A percentile compares a stretch with the other conserved stretches of the same genome.
phyloP scores from a whole-genome alignment of 1,284 basidiomycete species.

The Sporisorium sorghi region DNA sequence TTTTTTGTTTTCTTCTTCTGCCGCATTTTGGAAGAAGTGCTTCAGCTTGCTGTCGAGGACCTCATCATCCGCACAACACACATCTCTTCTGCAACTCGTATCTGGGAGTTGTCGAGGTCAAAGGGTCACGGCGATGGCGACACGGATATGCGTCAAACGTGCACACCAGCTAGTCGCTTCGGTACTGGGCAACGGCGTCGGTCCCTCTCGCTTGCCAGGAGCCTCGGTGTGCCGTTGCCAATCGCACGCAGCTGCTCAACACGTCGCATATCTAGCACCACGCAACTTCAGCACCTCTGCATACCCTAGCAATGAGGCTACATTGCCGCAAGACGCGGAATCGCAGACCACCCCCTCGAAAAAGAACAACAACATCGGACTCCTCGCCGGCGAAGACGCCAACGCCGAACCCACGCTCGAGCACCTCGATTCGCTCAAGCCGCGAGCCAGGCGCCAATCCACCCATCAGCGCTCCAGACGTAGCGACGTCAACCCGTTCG shows the following conservation, averaged over 20 bases:
- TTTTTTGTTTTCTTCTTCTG: too few species aligned
- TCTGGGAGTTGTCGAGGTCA: too few species aligned
- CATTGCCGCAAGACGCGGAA: neutral
- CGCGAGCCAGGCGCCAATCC: neutral
- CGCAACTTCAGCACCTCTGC: conserved; percentile 16
- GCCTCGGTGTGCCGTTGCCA: conserved; percentile 16
- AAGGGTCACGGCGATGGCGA: conserved; percentile 15
- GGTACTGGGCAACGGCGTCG: conserved; percentile 22
- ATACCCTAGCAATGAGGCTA: neutral
- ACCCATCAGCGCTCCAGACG: conserved; percentile 2
- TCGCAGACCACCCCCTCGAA: neutral
- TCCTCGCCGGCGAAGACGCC: conserved; percentile 27
- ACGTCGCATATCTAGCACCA: neutral
- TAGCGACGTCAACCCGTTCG: conserved; percentile 22
- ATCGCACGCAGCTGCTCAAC: neutral
- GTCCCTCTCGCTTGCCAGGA: conserved; percentile 31
- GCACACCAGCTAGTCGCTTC: conserved; percentile 36
- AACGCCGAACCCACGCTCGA: conserved; percentile 42
- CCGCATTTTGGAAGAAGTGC: too few species aligned
- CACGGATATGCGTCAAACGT: conserved; percentile 27
- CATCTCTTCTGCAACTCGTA: too few species aligned
- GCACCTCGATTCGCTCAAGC: conserved; percentile 50
- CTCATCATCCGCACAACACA: neutral
- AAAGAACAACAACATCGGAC: conserved; percentile 3
- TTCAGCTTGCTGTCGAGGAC: conserved; percentile 7